A percentile compares a stretch with the other conserved stretches of the same genome.
phyloP scores from a whole-genome alignment of 108 stramenopile genomes.

The Schizochytrium sp. region DNA sequence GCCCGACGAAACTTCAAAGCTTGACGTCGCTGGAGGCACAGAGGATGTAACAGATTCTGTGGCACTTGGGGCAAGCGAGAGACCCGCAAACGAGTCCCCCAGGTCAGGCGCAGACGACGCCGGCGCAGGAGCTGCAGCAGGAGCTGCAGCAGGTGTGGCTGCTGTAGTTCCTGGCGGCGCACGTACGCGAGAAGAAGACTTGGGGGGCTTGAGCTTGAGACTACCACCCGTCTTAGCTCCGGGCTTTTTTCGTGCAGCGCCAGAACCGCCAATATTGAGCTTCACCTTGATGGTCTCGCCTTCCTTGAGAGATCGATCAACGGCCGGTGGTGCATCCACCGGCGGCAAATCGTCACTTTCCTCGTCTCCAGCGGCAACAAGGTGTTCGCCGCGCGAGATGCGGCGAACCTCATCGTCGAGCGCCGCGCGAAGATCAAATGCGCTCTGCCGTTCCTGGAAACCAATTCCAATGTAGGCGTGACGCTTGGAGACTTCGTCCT shows the following conservation, averaged over 20 bases:
- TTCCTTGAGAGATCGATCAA: not conserved
- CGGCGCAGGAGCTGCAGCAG: not conserved
- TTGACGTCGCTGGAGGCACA: not conserved
- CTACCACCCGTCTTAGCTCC: not conserved
- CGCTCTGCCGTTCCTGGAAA: constrained; percentile 5
- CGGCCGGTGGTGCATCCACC: not conserved
- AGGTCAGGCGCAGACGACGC: not conserved
- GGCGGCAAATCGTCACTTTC: not conserved
- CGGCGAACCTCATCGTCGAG: not conserved
- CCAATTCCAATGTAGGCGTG: constrained; percentile 17
- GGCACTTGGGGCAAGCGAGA: not conserved
- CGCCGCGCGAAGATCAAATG: not conserved
- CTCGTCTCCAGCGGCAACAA: not conserved
- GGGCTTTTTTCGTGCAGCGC: not conserved
- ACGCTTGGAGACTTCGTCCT: not conserved
- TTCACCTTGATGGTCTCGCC: constrained; percentile 3
- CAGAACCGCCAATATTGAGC: not conserved
- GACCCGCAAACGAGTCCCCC: not conserved
- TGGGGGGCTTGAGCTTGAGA: not conserved
- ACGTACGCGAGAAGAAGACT: not conserved
- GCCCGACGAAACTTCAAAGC: not conserved
- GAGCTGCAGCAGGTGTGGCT: not conserved
- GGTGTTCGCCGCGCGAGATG: not conserved
- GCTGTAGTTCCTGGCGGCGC: not conserved
- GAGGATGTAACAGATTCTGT: not conserved